These are phyloP conservation scores for Diplogelasinospora grovesii DNA, from an alignment of 495 filamentous ascomycete genomes.

Conservation along the genomic window DNA sequence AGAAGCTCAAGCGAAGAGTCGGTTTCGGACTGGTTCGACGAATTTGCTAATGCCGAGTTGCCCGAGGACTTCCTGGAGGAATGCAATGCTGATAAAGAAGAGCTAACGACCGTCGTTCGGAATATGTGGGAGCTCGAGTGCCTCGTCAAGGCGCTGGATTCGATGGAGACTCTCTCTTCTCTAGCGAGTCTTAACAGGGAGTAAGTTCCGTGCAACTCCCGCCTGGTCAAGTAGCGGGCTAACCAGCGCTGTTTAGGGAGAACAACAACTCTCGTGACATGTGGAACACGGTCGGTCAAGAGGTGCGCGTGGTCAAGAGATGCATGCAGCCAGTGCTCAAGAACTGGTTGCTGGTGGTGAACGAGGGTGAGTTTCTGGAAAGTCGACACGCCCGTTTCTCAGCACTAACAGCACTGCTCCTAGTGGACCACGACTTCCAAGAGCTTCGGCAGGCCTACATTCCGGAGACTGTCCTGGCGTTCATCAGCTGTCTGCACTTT, in stretches of 20 bases:
- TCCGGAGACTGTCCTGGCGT: constrained; percentile 76
- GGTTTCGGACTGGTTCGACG: constrained; percentile 36
- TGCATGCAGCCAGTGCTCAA: constrained; percentile 40
- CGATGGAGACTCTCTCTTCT: constrained; percentile 51
- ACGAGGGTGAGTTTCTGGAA: constrained; percentile 32
- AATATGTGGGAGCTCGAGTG: constrained; percentile 69
- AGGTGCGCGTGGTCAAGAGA: constrained; percentile 34
- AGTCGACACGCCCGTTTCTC: neutral
- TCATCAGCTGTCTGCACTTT: constrained; percentile 65
- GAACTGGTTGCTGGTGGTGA: constrained; percentile 34
- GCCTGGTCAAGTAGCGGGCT: neutral
- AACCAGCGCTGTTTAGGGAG: constrained; percentile 15
- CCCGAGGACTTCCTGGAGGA: constrained; percentile 29
- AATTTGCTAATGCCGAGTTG: constrained; percentile 27
- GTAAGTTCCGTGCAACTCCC: constrained; percentile 20
- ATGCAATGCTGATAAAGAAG: constrained; percentile 25
- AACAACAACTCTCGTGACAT: constrained; percentile 32
- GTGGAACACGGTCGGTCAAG: constrained; percentile 32
- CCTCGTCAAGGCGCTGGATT: constrained; percentile 58
- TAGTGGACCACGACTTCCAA: constrained; percentile 36
- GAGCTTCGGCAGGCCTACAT: constrained; percentile 67
- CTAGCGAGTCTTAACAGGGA: constrained; percentile 37
- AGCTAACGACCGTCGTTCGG: constrained; percentile 47
- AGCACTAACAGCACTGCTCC: constrained; percentile 13
- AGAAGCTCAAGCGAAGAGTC: constrained; percentile 15